Base-by-base conservation (phyloP, 805 yeast genomes). In the Yarrowia sp. region DNA sequence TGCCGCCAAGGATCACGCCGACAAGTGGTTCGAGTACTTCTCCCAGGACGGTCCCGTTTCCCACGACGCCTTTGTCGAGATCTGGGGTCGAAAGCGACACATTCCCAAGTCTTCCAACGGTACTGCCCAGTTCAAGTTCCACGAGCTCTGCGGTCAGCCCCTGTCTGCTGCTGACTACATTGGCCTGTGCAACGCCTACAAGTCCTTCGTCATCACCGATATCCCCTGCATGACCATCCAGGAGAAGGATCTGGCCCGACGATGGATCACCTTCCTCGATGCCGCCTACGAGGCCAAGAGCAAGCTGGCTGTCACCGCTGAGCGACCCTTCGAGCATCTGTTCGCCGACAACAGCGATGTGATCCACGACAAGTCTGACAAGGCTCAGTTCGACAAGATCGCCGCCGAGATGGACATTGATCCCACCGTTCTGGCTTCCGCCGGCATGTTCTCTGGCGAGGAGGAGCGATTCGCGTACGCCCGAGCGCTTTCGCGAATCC, bases 391-490 rank as follows among this genome's bases (percentile, higher is more conserved):
- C 65, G 32, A 66, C 73, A 66, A 68, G 22, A 74, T 88, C 72
- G 88, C 87, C 21, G 80, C 79, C n/a, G 80, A 85, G 64, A 90
- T 88, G 72, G 96, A 94, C 0, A 86, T 89, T 65, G 88, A 86
- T 66, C 81, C 84, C 64, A 84, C 84, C 65, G 77, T 87, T 16
- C 49, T 71, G 18, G 60, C 66, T 25, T 61, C 62, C 13, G 63
- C 69, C 24, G 63, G 66, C 19, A 61, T 72, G 65, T 93, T 94
- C 76, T 89, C 88, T 6, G 81, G 94, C 39, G 98, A 91, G 73
- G 99, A 93, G 73, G 99, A 93, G 75, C 83, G 87, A 72, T 94
- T 93, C 77, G 99, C 99, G 19, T 93, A 93, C 78, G 97, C 97
- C 0, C 82, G 99, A 71, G 97, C 98, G 0, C 78, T 93, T 63